These are phyloP conservation scores for Bacterosira constricta DNA, from an alignment of 108 stramenopile species.

Conservation along the genomic window DNA sequence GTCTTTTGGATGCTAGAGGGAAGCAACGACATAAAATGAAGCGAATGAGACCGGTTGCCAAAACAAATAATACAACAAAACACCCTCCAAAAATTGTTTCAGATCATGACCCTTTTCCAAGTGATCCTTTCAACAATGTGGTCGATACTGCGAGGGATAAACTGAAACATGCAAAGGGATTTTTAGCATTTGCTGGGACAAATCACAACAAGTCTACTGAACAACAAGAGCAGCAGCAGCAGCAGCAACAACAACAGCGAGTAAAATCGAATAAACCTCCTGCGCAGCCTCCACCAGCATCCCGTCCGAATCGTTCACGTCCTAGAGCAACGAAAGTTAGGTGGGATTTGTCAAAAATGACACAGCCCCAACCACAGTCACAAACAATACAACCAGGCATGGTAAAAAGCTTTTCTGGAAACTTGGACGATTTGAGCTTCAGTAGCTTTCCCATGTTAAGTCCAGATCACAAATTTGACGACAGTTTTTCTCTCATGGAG, in stretches of 20 bases:
- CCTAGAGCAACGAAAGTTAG: not conserved
- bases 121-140: not conserved
- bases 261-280: too few species aligned
- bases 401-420: not conserved
- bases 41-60: not conserved
- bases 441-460: slow-evolving; percentile 44
- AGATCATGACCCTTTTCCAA: not conserved
- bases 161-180: slow-evolving; percentile 18
- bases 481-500: not conserved
- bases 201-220: not conserved
- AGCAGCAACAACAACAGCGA: not conserved
- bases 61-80: not conserved
- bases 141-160: slow-evolving; percentile 1
- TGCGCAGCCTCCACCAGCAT: too few species aligned
- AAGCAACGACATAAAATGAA: slow-evolving; percentile 38
- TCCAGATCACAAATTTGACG: slow-evolving; percentile 36
- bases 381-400: not conserved
- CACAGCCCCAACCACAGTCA: not conserved
- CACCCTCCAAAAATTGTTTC: not conserved
- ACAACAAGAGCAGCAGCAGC: not conserved
- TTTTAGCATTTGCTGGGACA: not conserved
- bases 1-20: slow-evolving; percentile 35
- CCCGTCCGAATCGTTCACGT: too few species aligned
- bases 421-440: slow-evolving; percentile 34
- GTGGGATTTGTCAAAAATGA: slow-evolving; percentile 11